These are phyloP conservation scores for Coemansia reversa DNA, from an alignment of 192 early-diverging fungal genomes.

Conservation along the genomic window DNA sequence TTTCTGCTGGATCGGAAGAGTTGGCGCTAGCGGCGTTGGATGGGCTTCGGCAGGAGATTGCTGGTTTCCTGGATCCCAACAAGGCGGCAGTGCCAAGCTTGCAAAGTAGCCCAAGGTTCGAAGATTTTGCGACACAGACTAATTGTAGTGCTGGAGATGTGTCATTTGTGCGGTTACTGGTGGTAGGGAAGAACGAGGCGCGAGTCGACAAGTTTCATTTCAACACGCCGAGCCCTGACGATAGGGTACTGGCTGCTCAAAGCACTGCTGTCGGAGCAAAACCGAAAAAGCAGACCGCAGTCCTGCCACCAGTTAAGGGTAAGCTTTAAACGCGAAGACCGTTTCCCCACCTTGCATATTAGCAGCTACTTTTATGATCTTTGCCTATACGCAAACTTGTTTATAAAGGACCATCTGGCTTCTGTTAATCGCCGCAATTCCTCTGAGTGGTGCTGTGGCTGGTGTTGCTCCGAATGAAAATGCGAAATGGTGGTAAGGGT, in stretches of 20 bases:
- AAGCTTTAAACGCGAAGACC: conserved; percentile 15
- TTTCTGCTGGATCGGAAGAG: conserved; percentile 1
- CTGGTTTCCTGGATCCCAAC: conserved; percentile 16
- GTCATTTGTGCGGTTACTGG: conserved; percentile 33
- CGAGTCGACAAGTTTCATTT: conserved; percentile 59
- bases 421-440: neutral
- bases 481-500: neutral
- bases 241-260: conserved; percentile 66
- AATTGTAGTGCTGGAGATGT: conserved; percentile 24
- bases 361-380: conserved; percentile 2
- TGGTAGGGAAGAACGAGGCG: conserved; percentile 21
- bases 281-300: conserved; percentile 13
- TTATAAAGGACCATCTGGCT: neutral
- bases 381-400: conserved; percentile 8
- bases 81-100: neutral
- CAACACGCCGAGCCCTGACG: conserved; percentile 81
- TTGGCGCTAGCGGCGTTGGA: conserved; percentile 3
- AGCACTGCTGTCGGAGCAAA: conserved; percentile 22
- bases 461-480: neutral
- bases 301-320: conserved; percentile 28
- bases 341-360: neutral
- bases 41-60: conserved; percentile 24
- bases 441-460: neutral
- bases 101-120: neutral
- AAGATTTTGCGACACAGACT: conserved; percentile 4